A percentile compares a stretch with the other conserved stretches of the same genome.
These are phyloP conservation scores for Exophiala sp. DNA, from an alignment of 2,329 filamentous ascomycete genomes.

Conservation along the genomic window DNA sequence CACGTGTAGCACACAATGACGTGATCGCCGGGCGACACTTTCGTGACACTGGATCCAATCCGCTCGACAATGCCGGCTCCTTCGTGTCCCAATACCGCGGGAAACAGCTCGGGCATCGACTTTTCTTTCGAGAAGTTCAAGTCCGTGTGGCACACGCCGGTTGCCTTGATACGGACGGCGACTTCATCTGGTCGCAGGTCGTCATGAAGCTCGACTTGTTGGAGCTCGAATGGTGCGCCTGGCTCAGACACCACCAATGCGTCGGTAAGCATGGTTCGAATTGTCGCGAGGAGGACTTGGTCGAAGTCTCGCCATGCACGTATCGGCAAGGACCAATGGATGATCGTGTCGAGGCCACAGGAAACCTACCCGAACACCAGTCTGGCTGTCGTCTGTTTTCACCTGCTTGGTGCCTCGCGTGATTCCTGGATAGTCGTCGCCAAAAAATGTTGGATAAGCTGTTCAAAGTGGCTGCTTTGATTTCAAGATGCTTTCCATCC, in stretches of 20 bases:
- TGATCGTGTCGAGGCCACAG: too few relatives aligned
- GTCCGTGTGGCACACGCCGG: conserved; percentile 87
- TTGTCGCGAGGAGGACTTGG: not conserved
- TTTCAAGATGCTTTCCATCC: too few relatives aligned
- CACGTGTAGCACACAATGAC: conserved; percentile 57
- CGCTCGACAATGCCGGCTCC: conserved; percentile 53
- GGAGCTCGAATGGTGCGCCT: conserved; percentile 58
- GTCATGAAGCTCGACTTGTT: conserved; percentile 62
- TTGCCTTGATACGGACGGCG: conserved; percentile 83
- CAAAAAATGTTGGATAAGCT: too few relatives aligned
- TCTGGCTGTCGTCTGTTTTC: too few relatives aligned
- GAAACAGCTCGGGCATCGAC: conserved; percentile 52
- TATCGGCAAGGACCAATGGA: too few relatives aligned
- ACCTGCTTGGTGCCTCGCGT: too few relatives aligned
- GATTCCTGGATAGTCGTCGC: too few relatives aligned
- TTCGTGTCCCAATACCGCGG: conserved; percentile 57
- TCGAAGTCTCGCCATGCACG: too few relatives aligned
- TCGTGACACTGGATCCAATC: conserved; percentile 49
- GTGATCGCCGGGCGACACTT: conserved; percentile 85
- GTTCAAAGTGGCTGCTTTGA: too few relatives aligned
- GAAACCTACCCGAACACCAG: too few relatives aligned
- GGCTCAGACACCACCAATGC: conserved; percentile 83
- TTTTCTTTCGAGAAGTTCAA: conserved; percentile 45
- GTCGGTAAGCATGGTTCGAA: conserved; percentile 18
- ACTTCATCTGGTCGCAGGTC: conserved; percentile 82